These are phyloP conservation scores for Lachnellula hyalina DNA, from an alignment of 2,329 filamentous ascomycete genomes.

Conservation along the genomic window DNA sequence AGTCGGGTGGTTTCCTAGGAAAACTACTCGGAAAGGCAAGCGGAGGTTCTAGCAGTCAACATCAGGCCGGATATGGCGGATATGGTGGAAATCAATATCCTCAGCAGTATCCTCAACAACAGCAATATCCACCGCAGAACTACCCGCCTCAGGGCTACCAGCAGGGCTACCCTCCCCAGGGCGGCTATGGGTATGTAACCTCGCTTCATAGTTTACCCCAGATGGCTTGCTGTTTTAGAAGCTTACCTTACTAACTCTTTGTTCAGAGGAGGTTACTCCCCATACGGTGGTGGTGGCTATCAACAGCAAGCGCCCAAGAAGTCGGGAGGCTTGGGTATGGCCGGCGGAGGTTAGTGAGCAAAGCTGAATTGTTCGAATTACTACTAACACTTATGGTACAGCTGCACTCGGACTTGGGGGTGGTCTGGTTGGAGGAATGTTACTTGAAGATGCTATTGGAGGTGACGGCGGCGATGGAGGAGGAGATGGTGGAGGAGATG, in stretches of 20 bases:
- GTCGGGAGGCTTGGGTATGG: slow-evolving; percentile 57
- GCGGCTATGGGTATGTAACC: slow-evolving; percentile 4
- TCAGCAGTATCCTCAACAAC: slow-evolving; percentile 12
- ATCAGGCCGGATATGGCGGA: slow-evolving; percentile 30
- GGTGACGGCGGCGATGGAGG: slow-evolving; percentile 9
- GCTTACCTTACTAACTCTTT: background rate
- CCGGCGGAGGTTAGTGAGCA: slow-evolving; percentile 46
- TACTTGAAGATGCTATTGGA: slow-evolving; percentile 61
- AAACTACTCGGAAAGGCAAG: slow-evolving; percentile 42
- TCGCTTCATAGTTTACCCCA: background rate
- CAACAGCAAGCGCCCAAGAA: slow-evolving; percentile 36
- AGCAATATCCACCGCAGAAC: slow-evolving; percentile 33
- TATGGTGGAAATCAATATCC: slow-evolving; percentile 29
- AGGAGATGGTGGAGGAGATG: slow-evolving; percentile 22
- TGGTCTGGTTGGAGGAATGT: slow-evolving; percentile 70
- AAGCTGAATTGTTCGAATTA: background rate
- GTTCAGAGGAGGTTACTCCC: slow-evolving; percentile 20
- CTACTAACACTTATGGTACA: background rate
- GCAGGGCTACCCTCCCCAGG: slow-evolving; percentile 26
- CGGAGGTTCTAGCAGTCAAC: slow-evolving; percentile 22
- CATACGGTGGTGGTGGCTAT: slow-evolving; percentile 31
- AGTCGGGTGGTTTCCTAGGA: slow-evolving; percentile 44
- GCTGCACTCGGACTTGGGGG: slow-evolving; percentile 70
- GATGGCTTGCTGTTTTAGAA: background rate
- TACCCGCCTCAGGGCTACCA: slow-evolving; percentile 34